Base-by-base conservation (phyloP, 257 asterid species). In the Primulina huaijiensis region DNA sequence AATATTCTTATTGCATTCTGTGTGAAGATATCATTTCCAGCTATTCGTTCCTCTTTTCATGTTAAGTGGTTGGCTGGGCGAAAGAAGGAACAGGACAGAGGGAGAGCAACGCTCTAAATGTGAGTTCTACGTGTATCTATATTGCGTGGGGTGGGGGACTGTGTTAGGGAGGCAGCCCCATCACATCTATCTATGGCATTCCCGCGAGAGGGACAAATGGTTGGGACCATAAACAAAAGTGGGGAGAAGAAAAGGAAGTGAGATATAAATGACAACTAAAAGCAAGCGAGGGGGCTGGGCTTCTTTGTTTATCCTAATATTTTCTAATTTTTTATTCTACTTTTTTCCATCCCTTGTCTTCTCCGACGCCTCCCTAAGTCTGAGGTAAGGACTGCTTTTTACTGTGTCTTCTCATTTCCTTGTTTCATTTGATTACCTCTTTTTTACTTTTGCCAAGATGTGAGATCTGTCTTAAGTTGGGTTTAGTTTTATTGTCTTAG, bases 121-220 rank as follows among this genome's bases (percentile, higher is more conserved):
- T 53, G 31, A 58, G 61, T 43, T 43, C 53, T 43, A 43, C 53
- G n/a, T 43, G 53, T 43, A 43, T 43, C n/a, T 43, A 43, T 2
- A 12, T 19, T 57, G 21, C 63, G 70, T 46, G 56, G 56, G 56
- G 56, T 14, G 56, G 56, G 56, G 56, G 46, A 60, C n/a, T 72
- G 72, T 68, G 69, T 62, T 77, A 30, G 62, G 65, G 64, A 65
- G 69, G 73, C 64, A 62, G 69, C 71, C 86, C 80, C 85, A 75
- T 80, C 79, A 73, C 60, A 75, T 14, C 53, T 43, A 12, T 75
- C 78, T 72, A 79, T 79, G 83, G 89, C 83, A 79, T 72, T 75
- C 80, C 79, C 81, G 84, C 17, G 53, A 43, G 53, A 81, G 62
- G 75, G 86, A 81, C 85, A 61, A 81, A 83, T 56, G 74, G 63